Base-by-base conservation (phyloP, 345 rosid species). In the Hirschfeldia incana region DNA sequence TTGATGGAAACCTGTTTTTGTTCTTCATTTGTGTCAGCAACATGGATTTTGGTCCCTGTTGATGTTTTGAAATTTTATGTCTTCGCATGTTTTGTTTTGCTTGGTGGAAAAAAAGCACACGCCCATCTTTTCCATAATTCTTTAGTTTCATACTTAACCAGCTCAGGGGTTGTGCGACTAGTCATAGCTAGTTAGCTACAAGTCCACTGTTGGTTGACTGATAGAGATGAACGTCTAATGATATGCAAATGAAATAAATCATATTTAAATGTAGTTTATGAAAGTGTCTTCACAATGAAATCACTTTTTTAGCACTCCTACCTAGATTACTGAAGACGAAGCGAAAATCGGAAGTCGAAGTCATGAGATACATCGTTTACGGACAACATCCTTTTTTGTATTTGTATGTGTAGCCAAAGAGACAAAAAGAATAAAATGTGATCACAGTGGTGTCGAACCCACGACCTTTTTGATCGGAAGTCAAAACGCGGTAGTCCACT, bases 381-480 rank as follows among this genome's bases (percentile, higher is more conserved):
- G 9, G 15, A 1, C 17, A 29, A 30, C 42, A 32, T 63, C n/a
- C 10, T 32, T 32, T 12, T 1, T 32, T 8, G 13, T 8, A 17
- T 15, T 8, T 6, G 26, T 21, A 21, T 10, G 10, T 6, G 6
- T 0, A 30, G 4, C 28, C 8, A 6, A 9, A 6, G 4, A 2
- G 32, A 60, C 2, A 21, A 7, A 63, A 1, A 64, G 85, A 86
- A 86, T 15, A 1, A 13, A 1, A 3, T 0, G 0, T 90, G 91
- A 89, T 92, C 92, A 90, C 93, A 92, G 92, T 88, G 93, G 92
- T 84, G 92, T 88, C 92, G 93, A 90, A 86, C 90, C 90, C 90
- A 88, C 95, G 93, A 90, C 91, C 84, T 81, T 76, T 76, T 77
- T 90, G 92, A 92, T 89, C 93, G 93, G 93, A 92, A 92, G 94